These are phyloP conservation scores for Acanthamoeba royreba DNA, from an alignment of 208 protist genomes.

Conservation along the genomic window DNA sequence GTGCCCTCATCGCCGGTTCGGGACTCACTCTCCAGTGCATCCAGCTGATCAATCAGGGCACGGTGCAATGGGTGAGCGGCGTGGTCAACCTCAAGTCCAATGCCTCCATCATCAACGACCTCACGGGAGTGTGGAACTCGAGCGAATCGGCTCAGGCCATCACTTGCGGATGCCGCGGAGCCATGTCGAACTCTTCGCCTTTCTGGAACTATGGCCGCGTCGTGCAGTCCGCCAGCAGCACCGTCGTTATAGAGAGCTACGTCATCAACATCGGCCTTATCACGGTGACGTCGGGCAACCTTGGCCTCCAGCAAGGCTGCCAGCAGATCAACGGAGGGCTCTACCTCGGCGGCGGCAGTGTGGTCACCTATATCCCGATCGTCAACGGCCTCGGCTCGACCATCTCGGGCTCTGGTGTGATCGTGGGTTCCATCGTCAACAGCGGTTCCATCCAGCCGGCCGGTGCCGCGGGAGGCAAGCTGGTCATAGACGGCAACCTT, in stretches of 20 bases:
- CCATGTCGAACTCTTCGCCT: neutral
- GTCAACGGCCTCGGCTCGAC: neutral
- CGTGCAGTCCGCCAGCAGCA: neutral
- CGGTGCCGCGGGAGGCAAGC: neutral
- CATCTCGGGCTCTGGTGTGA: neutral
- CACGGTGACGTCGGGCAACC: neutral
- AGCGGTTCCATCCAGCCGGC: neutral
- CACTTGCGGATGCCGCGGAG: neutral
- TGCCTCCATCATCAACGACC: neutral
- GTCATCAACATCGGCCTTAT: neutral
- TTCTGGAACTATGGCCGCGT: neutral
- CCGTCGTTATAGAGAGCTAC: neutral
- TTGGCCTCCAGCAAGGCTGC: constrained; percentile 1
- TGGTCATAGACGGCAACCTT: constrained; percentile 18
- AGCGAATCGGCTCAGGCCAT: neutral
- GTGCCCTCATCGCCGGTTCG: neutral
- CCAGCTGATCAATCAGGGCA: neutral
- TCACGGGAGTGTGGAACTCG: neutral
- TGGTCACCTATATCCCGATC: neutral
- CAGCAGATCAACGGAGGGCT: neutral
- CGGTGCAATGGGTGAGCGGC: neutral
- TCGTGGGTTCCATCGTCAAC: constrained; percentile 11
- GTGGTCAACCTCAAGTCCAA: neutral
- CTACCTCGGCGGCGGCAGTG: neutral
- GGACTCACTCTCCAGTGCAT: neutral